Evolutionary conservation across 2,329 filamentous ascomycete genomes (phyloP).

Genomic region (Ophiostoma pallidulum): DNA sequence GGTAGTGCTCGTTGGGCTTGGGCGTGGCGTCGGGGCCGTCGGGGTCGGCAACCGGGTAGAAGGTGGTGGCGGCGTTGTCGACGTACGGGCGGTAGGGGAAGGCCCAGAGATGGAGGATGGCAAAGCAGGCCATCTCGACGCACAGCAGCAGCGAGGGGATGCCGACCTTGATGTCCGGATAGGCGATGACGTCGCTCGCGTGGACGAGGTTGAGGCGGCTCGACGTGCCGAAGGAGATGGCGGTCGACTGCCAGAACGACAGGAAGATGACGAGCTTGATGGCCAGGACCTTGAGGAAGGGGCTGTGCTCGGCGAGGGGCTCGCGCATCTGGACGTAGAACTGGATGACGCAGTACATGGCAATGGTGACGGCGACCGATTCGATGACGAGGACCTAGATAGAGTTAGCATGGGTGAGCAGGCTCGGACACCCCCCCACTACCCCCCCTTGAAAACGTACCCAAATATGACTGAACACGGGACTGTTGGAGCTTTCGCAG

Average conservation of each 20-base stretch:
- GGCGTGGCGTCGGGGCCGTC: constrained; percentile 31
- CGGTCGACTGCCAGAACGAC: constrained; percentile 70
- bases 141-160: constrained; percentile 70
- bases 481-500: constrained; percentile 69
- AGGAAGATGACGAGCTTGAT: constrained; percentile 91
- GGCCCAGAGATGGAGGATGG: constrained; percentile 69
- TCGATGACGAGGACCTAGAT: constrained; percentile 56
- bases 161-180: constrained; percentile 70
- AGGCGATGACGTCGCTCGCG: constrained; percentile 51
- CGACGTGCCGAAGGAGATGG: constrained; percentile 44
- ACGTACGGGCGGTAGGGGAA: constrained; percentile 69
- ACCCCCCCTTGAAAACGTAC: no score
- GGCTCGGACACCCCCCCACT: no score
- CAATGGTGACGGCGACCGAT: constrained; percentile 62
- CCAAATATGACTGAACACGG: constrained; percentile 78
- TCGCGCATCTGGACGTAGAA: constrained; percentile 71
- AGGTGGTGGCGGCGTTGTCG: constrained; percentile 31
- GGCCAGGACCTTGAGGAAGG: constrained; percentile 71
- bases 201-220: constrained; percentile 50
- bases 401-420: no score
- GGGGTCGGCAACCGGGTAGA: constrained; percentile 37
- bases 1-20: constrained; percentile 33
- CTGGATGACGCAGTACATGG: constrained; percentile 83
- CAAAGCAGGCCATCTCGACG: constrained; percentile 76
- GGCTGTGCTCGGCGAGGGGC: constrained; percentile 57